Evolutionary conservation across 768 basidiomycete genomes (phyloP), one percentile per base, ranked within the genome.

Genomic region (Suillus paluster): DNA sequence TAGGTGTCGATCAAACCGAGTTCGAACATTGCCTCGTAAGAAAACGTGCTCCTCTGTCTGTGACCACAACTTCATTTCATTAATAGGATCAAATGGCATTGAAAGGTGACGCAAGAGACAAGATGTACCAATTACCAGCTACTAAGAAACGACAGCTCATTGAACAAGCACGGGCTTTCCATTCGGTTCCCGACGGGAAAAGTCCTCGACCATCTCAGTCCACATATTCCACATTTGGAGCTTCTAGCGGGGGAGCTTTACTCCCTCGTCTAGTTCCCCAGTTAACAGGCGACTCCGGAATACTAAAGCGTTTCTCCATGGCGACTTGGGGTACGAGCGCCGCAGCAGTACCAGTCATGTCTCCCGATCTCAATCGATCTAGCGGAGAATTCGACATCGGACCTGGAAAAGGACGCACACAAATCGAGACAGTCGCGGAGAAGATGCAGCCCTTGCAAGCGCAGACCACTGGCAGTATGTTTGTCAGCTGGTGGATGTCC

Each of bases 1-100:
- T 59, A 9, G 82, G 84, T 52, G 25, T 67, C 14, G 83, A 85
- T 62, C 60, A 66, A 21, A 71, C 69, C 15, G 83, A 82, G 34
- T 92, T 93, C 62, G 89, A 92, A 59, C 77, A 80, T 45, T 85
- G 92, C 79, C 81, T 95, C 70, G 91, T 92, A 68, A 56, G 86
- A 6, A 25, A 19, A n/a, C 8, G 10, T 38, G 45, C 19, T 14
- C 34, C 1, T 17, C 4, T 48, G 41, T 30, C 23, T 48, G 44
- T 30, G 27, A 19, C 60, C 25, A 59, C 45, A 21, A 36, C 66
- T 68, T 66, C 54, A 58, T 12, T 4, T 21, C 14, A 57, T 48
- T 45, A 45, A n/a, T 59, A 95, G 94, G 85, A 91, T 63, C 83
- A 88, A 12, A 72, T 95, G 21, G 90, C 86, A 10, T 67, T 95